Evolutionary conservation across 257 asterid species (phyloP).

Genomic region (Paraleonurus japonicus): DNA sequence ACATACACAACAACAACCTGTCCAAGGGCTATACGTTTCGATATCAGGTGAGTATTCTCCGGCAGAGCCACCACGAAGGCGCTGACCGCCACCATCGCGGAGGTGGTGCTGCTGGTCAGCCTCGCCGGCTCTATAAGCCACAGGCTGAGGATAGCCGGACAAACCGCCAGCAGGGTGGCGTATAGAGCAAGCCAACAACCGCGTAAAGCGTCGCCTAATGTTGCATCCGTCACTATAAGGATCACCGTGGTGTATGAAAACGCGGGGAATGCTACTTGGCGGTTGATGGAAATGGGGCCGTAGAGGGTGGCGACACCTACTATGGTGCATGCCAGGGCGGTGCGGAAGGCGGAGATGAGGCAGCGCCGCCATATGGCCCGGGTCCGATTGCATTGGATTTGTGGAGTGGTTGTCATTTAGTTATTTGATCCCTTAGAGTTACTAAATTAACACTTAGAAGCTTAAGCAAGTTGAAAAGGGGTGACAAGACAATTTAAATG

Average conservation of each 20-base stretch:
- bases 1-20: conserved; percentile 75
- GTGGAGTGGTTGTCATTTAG: conserved; percentile 28
- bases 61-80: conserved; percentile 68
- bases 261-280: conserved; percentile 59
- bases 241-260: conserved; percentile 75
- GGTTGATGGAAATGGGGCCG: conserved; percentile 48
- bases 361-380: conserved; percentile 54
- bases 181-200: conserved; percentile 69
- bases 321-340: conserved; percentile 77
- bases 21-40: conserved; percentile 78
- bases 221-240: conserved; percentile 59
- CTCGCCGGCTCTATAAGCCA: conserved; percentile 62
- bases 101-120: conserved; percentile 46
- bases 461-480: not conserved
- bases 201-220: conserved; percentile 64
- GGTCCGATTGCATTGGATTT: conserved; percentile 28
- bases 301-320: conserved; percentile 66
- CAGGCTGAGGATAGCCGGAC: conserved; percentile 56
- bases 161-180: conserved; percentile 52
- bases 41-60: conserved; percentile 52
- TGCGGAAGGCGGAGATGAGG: conserved; percentile 67
- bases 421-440: not conserved
- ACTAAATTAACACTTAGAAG: not conserved
- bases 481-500: not conserved
- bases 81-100: conserved; percentile 48